Evolutionary conservation across 352 stramenopile species (phyloP).

Genomic region (Paralagenidium karlingii): DNA sequence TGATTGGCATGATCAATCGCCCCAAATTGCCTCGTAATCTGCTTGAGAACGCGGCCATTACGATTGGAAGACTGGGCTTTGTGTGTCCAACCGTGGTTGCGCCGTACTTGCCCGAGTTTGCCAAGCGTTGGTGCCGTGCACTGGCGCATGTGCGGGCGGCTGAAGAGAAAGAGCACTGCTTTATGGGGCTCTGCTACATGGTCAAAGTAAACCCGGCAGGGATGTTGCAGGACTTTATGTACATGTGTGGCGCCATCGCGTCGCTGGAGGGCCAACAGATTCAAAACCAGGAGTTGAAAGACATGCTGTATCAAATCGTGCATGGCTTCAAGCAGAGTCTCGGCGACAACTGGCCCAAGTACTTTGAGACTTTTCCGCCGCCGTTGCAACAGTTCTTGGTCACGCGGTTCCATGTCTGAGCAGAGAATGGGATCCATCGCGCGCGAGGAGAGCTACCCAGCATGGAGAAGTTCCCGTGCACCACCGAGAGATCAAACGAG

Average conservation of each 20-base stretch:
- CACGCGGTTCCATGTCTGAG: conserved; percentile 73
- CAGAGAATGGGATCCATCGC: no score
- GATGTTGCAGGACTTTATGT: conserved; percentile 83
- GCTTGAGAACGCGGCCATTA: conserved; percentile 86
- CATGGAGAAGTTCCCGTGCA: no score
- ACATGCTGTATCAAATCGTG: conserved; percentile 83
- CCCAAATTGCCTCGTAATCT: conserved; percentile 79
- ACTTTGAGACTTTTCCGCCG: conserved; percentile 77
- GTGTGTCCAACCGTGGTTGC: conserved; percentile 75
- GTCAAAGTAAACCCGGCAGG: conserved; percentile 84
- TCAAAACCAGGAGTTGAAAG: conserved; percentile 60
- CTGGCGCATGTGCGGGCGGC: conserved; percentile 71
- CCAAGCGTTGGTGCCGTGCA: conserved; percentile 79
- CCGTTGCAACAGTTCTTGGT: conserved; percentile 68
- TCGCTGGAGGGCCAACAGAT: conserved; percentile 75
- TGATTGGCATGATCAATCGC: conserved; percentile 82
- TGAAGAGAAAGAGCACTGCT: conserved; percentile 85
- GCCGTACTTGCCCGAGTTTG: conserved; percentile 74
- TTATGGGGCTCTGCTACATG: conserved; percentile 84
- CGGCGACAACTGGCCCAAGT: conserved; percentile 76
- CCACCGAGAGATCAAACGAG: conserved; percentile 6
- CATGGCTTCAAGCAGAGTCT: conserved; percentile 82
- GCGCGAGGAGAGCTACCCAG: no score
- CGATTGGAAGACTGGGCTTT: conserved; percentile 78
- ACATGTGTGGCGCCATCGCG: conserved; percentile 80